These are phyloP conservation scores for Coprinellus aureogranulatus DNA, from an alignment of 768 basidiomycete species.

Conservation along the genomic window DNA sequence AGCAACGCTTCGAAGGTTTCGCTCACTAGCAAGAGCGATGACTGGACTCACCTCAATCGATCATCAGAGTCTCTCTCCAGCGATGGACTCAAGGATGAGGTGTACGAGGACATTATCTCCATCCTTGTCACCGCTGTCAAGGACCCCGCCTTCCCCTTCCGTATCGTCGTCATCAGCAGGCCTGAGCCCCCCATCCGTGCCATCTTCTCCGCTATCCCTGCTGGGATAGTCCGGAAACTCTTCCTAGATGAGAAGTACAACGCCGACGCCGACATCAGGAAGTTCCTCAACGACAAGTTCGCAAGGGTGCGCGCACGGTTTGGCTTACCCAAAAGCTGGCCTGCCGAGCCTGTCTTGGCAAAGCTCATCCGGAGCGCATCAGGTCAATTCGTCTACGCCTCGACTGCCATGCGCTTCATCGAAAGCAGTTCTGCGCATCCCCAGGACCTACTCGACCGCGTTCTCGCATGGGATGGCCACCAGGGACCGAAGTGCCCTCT, in stretches of 20 bases:
- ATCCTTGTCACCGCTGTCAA: not conserved
- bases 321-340: constrained; percentile 6
- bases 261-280: not conserved
- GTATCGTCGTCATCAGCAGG: constrained; percentile 6
- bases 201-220: not conserved
- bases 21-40: too few relatives aligned
- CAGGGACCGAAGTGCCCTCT: not conserved
- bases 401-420: constrained; percentile 12
- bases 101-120: not conserved
- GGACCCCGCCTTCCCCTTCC: not conserved
- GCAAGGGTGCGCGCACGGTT: not conserved
- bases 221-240: not conserved
- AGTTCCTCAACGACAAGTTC: not conserved
- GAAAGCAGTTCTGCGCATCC: constrained; percentile 5
- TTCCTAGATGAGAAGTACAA: not conserved
- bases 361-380: constrained; percentile 1
- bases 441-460: constrained; percentile 5
- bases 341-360: not conserved
- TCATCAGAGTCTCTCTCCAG: too few relatives aligned
- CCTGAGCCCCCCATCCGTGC: constrained; percentile 3
- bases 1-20: too few relatives aligned
- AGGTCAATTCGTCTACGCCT: constrained; percentile 17
- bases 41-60: too few relatives aligned
- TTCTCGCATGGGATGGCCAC: not conserved
- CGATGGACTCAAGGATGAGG: not conserved